phyloP scores from a whole-genome alignment of 805 yeast species.

The Komagataella kurtzmanii region DNA sequence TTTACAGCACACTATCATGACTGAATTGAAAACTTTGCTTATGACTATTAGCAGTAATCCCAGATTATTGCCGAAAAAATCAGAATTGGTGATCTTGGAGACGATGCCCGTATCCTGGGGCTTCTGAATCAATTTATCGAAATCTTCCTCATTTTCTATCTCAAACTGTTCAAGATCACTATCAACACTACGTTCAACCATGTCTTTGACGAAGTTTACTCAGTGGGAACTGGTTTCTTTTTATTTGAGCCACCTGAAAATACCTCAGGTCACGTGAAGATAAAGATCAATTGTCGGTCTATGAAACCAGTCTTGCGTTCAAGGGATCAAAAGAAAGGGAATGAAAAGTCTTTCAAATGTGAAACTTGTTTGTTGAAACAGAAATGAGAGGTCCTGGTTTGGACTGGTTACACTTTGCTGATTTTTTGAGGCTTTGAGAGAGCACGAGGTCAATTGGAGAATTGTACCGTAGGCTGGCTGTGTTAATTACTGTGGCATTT shows the following conservation, averaged over 20 bases:
- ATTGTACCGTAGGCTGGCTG: too few relatives aligned
- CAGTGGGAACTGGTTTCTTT: not conserved
- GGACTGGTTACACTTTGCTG: too few relatives aligned
- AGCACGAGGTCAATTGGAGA: too few relatives aligned
- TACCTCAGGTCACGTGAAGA: not conserved
- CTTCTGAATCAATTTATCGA: not conserved
- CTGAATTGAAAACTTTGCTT: conserved; percentile 62
- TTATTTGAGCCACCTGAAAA: not conserved
- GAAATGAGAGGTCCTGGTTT: too few relatives aligned
- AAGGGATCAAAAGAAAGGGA: too few relatives aligned
- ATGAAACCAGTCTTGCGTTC: too few relatives aligned
- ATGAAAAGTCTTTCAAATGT: too few relatives aligned
- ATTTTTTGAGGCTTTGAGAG: too few relatives aligned
- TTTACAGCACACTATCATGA: conserved; percentile 68
- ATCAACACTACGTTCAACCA: not conserved
- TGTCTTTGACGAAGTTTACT: not conserved
- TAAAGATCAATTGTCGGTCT: not conserved
- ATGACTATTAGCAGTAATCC: conserved; percentile 47
- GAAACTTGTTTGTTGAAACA: too few relatives aligned
- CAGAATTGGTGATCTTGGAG: not conserved
- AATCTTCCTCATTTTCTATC: not conserved
- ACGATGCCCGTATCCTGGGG: not conserved
- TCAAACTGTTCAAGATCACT: not conserved
- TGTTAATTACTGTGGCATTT: too few relatives aligned
- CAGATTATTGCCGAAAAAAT: conserved; percentile 19